Conservation (phyloP, 2,329 filamentous ascomycete genomes). For the Trichophyton rubrum region DNA sequence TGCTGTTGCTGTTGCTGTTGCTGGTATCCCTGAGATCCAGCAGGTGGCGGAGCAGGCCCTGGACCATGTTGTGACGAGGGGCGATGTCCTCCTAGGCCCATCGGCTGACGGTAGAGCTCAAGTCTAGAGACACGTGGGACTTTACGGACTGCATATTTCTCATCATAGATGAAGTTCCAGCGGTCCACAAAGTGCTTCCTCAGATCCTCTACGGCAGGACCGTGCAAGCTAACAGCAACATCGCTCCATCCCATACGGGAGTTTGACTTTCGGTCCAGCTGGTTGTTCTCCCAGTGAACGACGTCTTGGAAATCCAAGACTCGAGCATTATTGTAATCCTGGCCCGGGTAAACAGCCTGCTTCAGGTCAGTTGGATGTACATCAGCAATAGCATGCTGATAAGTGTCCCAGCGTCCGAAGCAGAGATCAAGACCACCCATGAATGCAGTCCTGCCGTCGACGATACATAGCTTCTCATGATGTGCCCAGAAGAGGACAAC, state of each 20-base stretch:
- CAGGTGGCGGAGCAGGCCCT: neutral
- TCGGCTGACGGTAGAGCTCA: constrained; percentile 23
- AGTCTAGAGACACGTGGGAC: constrained; percentile 38
- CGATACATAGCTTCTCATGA: constrained; percentile 93
- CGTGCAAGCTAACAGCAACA: constrained; percentile 80
- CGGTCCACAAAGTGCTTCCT: constrained; percentile 88
- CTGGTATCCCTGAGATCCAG: constrained; percentile 2
- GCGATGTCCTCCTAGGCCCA: constrained; percentile 12
- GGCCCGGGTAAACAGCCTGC: constrained; percentile 78
- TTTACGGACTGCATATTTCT: constrained; percentile 58
- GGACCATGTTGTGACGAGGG: neutral
- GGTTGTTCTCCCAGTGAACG: constrained; percentile 82
- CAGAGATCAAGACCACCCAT: constrained; percentile 91
- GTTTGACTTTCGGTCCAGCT: constrained; percentile 78
- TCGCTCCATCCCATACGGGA: constrained; percentile 99
- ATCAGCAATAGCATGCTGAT: constrained; percentile 75
- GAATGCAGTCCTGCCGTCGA: constrained; percentile 83
- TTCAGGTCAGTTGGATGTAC: constrained; percentile 61
- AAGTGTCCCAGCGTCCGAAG: constrained; percentile 85
- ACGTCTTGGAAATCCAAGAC: constrained; percentile 93
- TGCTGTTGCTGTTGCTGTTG: neutral
- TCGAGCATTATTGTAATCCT: constrained; percentile 96
- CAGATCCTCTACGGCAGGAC: constrained; percentile 83
- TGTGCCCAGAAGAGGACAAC: constrained; percentile 96
- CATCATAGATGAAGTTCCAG: constrained; percentile 85